Percentiles rank a stretch among this genome's conserved stretches.
phyloP scores from a whole-genome alignment of 257 asterid genomes.

The Cordia subcordata region DNA sequence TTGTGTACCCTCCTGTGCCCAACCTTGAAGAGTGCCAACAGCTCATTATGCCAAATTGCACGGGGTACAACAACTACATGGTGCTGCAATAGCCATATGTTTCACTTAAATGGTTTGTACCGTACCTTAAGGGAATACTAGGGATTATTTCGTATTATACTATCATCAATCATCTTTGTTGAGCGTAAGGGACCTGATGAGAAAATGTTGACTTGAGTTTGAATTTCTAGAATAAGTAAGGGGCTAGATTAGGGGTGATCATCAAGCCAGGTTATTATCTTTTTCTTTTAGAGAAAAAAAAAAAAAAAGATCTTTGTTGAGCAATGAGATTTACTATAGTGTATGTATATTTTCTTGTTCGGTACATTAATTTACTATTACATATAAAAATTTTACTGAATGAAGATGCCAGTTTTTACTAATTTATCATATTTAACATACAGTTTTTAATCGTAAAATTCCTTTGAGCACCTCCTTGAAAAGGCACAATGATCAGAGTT shows the following conservation, averaged over 20 bases:
- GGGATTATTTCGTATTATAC: constrained; percentile 3
- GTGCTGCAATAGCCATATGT: constrained; percentile 7
- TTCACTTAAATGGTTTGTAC: not conserved
- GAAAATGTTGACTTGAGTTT: too few relatives aligned
- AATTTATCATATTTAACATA: too few relatives aligned
- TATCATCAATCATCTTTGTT: not conserved
- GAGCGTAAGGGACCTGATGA: too few relatives aligned
- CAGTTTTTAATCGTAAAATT: not conserved
- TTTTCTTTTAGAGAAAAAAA: too few relatives aligned
- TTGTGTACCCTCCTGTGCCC: constrained; percentile 16
- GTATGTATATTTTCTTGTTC: too few relatives aligned
- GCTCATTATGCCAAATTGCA: constrained; percentile 14
- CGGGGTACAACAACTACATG: not conserved
- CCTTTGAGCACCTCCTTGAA: not conserved
- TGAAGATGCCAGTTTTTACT: not conserved
- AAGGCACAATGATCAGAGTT: constrained; percentile 16
- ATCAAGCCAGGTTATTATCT: too few relatives aligned
- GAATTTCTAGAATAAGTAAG: too few relatives aligned
- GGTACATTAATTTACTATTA: too few relatives aligned
- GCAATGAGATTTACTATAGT: too few relatives aligned
- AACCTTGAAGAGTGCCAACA: constrained; percentile 10
- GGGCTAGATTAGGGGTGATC: too few relatives aligned
- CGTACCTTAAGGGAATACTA: constrained; percentile 12
- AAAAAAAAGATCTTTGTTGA: too few relatives aligned
- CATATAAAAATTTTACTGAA: not conserved